Percentiles rank a stretch among this genome's conserved stretches.
Evolutionary conservation across 192 early-diverging fungal species (phyloP).

Genomic region (Anaeromyces robustus): DNA sequence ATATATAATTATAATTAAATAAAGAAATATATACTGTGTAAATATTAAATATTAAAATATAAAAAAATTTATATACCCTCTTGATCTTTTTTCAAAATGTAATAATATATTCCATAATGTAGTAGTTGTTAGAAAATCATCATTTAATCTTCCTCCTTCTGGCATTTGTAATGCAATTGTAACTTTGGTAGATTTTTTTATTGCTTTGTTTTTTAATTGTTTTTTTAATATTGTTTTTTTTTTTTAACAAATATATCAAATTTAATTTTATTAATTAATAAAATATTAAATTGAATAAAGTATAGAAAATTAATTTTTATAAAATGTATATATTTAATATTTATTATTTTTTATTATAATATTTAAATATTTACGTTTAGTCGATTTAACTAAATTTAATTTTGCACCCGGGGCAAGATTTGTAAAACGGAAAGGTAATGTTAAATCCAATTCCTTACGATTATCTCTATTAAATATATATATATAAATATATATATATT

Average conservation of each 20-base stretch:
- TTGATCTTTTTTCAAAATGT: constrained; percentile 28
- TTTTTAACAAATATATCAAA: no score
- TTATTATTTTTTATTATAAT: no score
- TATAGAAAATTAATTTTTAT: no score
- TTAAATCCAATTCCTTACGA: constrained; percentile 47
- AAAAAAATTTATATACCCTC: constrained; percentile 12
- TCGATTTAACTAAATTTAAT: constrained; percentile 30
- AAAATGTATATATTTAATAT: no score
- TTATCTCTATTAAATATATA: constrained; percentile 13
- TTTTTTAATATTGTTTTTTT: no score
- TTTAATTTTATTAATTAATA: no score
- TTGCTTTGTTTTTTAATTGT: no score
- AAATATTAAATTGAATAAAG: constrained; percentile 4
- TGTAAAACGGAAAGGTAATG: constrained; percentile 60
- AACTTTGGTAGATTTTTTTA: constrained; percentile 8
- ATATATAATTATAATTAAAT: no score
- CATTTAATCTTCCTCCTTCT: constrained; percentile 45
- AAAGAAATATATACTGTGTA: no score
- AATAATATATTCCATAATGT: constrained; percentile 57
- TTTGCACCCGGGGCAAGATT: constrained; percentile 67
- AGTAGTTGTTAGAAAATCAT: constrained; percentile 31
- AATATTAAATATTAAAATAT: no score
- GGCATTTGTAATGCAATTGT: constrained; percentile 61
- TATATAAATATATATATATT: no score
- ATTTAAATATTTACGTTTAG: not conserved